These are phyloP conservation scores for Raffaelea arxii DNA, from an alignment of 2,329 filamentous ascomycete species.

Conservation along the genomic window DNA sequence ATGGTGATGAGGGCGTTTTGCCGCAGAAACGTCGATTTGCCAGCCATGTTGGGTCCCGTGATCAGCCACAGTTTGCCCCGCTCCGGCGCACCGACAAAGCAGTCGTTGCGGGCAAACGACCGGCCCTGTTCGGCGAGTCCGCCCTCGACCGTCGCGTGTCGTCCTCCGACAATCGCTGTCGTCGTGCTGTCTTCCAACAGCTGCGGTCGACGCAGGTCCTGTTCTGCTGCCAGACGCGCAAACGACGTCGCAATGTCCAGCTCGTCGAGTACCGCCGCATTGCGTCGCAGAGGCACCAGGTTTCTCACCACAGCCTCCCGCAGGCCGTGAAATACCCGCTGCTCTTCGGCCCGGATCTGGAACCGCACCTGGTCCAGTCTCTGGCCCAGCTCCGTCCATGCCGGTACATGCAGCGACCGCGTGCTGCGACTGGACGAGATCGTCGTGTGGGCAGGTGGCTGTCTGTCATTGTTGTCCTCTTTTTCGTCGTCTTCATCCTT, in stretches of 20 bases:
- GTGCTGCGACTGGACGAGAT: slow-evolving; percentile 78
- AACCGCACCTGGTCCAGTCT: slow-evolving; percentile 68
- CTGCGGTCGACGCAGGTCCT: slow-evolving; percentile 61
- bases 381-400: slow-evolving; percentile 76
- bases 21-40: slow-evolving; percentile 90
- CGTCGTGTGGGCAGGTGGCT: slow-evolving; percentile 31
- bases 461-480: background rate
- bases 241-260: slow-evolving; percentile 86
- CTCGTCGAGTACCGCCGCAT: slow-evolving; percentile 86
- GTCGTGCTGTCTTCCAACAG: slow-evolving; percentile 53
- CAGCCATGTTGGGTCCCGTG: slow-evolving; percentile 94
- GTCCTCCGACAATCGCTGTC: slow-evolving; percentile 73
- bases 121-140: slow-evolving; percentile 62
- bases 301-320: slow-evolving; percentile 70
- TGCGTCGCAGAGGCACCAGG: slow-evolving; percentile 76
- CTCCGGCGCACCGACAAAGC: slow-evolving; percentile 37
- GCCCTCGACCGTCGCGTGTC: slow-evolving; percentile 86
- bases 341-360: slow-evolving; percentile 76
- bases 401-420: slow-evolving; percentile 69
- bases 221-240: slow-evolving; percentile 66
- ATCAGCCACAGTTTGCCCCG: slow-evolving; percentile 52
- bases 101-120: slow-evolving; percentile 58
- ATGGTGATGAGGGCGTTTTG: slow-evolving; percentile 94
- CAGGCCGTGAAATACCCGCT: slow-evolving; percentile 65
- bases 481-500: slow-evolving; percentile 14